Percentiles rank a stretch among this genome's conserved stretches.
Conservation (phyloP, 2,329 filamentous ascomycete genomes). For the Nemania serpens region DNA sequence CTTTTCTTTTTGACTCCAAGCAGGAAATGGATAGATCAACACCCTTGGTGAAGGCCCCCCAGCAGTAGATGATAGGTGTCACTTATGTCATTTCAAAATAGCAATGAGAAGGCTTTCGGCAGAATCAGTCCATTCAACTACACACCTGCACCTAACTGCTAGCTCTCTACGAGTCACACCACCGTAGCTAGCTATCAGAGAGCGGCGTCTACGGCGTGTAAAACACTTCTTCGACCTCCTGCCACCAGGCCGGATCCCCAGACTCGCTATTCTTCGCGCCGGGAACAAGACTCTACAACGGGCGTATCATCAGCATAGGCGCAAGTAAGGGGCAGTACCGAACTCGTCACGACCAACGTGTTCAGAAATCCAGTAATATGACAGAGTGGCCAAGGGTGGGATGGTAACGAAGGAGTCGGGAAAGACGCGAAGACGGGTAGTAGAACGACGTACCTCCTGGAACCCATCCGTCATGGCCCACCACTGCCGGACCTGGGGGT, state of each 20-base stretch:
- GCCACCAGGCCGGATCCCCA: slow-evolving; percentile 71
- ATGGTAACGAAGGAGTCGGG: not conserved
- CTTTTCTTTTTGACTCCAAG: no score
- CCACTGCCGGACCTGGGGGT: slow-evolving; percentile 76
- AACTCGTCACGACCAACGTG: not conserved
- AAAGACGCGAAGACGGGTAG: not conserved
- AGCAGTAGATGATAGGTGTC: no score
- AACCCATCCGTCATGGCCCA: slow-evolving; percentile 80
- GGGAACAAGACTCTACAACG: slow-evolving; percentile 51
- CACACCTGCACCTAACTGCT: not conserved
- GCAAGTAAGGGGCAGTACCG: not conserved
- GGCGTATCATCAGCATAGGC: slow-evolving; percentile 7
- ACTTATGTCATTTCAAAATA: not conserved
- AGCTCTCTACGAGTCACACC: not conserved
- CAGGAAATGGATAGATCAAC: no score
- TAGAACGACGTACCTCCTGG: slow-evolving; percentile 58
- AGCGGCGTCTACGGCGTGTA: slow-evolving; percentile 52
- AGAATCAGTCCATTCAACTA: not conserved
- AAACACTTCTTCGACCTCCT: slow-evolving; percentile 70
- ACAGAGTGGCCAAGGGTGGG: not conserved
- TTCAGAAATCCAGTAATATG: not conserved
- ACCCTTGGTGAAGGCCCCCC: no score
- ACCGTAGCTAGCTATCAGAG: not conserved
- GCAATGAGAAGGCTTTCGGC: not conserved
- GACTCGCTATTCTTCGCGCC: slow-evolving; percentile 63